These are phyloP conservation scores for Balansia obtecta DNA, from an alignment of 2,329 filamentous ascomycete species.

Conservation along the genomic window DNA sequence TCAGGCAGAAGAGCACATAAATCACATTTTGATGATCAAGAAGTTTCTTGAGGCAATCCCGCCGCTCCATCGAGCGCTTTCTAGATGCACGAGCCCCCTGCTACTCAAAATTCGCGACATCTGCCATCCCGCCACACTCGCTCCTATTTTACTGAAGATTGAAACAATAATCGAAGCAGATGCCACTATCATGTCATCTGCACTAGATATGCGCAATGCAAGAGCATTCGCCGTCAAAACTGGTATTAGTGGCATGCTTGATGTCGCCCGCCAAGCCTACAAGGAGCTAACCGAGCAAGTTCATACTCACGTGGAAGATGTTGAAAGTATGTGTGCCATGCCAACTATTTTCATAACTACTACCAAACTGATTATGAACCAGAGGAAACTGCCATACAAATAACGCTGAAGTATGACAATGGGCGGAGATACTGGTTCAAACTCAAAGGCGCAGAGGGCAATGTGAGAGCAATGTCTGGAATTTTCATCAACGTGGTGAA, in stretches of 20 bases:
- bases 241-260: slow-evolving; percentile 72
- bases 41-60: slow-evolving; percentile 60
- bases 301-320: slow-evolving; percentile 52
- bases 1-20: slow-evolving; percentile 68
- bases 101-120: slow-evolving; percentile 56
- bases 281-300: slow-evolving; percentile 78
- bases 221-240: slow-evolving; percentile 81
- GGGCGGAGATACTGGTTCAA: slow-evolving; percentile 70
- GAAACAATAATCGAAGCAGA: slow-evolving; percentile 65
- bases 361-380: not conserved
- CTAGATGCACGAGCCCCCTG: slow-evolving; percentile 49
- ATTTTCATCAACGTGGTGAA: slow-evolving; percentile 66
- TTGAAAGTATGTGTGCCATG: slow-evolving; percentile 41
- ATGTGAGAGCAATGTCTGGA: slow-evolving; percentile 42
- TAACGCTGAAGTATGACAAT: slow-evolving; percentile 65
- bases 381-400: slow-evolving; percentile 45
- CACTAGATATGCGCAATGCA: slow-evolving; percentile 81
- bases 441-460: slow-evolving; percentile 51
- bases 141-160: slow-evolving; percentile 52
- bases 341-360: not conserved
- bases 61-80: slow-evolving; percentile 55
- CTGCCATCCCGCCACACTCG: slow-evolving; percentile 51
- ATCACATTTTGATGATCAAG: slow-evolving; percentile 78
- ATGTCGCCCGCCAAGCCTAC: slow-evolving; percentile 79
- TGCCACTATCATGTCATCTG: slow-evolving; percentile 62